phyloP scores from a whole-genome alignment of 495 filamentous ascomycete genomes.

The Penicillium goetzii region DNA sequence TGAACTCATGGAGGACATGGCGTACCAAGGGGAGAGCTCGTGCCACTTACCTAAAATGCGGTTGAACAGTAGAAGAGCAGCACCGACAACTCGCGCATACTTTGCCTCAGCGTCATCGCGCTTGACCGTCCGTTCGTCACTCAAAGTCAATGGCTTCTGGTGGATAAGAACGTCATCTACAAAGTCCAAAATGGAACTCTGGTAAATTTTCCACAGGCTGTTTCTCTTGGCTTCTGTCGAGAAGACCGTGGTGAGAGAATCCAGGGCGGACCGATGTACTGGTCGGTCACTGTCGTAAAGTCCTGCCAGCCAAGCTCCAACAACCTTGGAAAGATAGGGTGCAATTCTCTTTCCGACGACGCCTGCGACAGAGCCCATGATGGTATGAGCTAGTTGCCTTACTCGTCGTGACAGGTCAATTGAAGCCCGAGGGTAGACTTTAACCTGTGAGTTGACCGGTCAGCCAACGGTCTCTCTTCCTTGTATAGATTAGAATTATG shows the following conservation, averaged over 20 bases:
- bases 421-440: conserved; percentile 82
- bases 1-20: not conserved
- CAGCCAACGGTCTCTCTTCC: not conserved
- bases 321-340: conserved; percentile 71
- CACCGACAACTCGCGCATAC: conserved; percentile 76
- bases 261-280: conserved; percentile 71
- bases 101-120: conserved; percentile 84
- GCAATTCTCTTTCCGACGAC: conserved; percentile 79
- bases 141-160: conserved; percentile 79
- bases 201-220: conserved; percentile 76
- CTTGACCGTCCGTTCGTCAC: conserved; percentile 82
- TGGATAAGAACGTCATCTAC: conserved; percentile 72
- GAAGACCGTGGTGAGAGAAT: conserved; percentile 74
- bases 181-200: conserved; percentile 75
- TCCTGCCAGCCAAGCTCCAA: conserved; percentile 87
- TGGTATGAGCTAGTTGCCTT: conserved; percentile 75
- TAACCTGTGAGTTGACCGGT: conserved; percentile 58
- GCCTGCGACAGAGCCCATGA: conserved; percentile 73
- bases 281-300: conserved; percentile 81
- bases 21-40: not conserved
- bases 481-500: conserved; percentile 16
- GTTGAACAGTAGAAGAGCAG: conserved; percentile 52
- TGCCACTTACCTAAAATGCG: conserved; percentile 47
- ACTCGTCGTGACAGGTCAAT: conserved; percentile 88
- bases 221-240: conserved; percentile 74